Evolutionary conservation across 129 eudicot genomes (phyloP).

Genomic region (Helichrysum umbraculigerum): DNA sequence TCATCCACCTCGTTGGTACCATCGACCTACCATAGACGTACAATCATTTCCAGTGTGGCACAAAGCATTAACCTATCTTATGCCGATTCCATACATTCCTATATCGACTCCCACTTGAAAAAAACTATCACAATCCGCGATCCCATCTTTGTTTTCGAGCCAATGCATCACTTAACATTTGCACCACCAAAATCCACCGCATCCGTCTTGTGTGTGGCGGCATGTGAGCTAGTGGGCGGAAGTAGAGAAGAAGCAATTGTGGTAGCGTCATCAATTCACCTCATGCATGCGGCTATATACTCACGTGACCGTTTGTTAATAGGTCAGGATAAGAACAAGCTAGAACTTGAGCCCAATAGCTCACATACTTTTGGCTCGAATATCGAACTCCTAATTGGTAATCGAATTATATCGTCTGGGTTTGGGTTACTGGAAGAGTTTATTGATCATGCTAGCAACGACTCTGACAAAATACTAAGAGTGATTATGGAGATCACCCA

Average conservation of each 20-base stretch:
- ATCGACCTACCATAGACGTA: neutral
- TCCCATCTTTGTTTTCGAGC: slow-evolving; percentile 53
- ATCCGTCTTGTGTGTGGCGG: slow-evolving; percentile 58
- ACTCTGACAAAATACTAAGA: slow-evolving; percentile 35
- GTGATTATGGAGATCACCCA: slow-evolving; percentile 52
- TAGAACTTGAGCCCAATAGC: slow-evolving; percentile 2
- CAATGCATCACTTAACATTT: slow-evolving; percentile 68
- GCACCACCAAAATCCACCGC: slow-evolving; percentile 56
- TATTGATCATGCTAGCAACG: slow-evolving; percentile 13
- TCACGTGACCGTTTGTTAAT: slow-evolving; percentile 42
- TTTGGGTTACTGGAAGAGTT: slow-evolving; percentile 52
- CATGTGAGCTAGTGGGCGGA: slow-evolving; percentile 74
- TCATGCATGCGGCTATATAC: slow-evolving; percentile 58
- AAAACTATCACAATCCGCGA: slow-evolving; percentile 45
- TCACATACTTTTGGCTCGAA: slow-evolving; percentile 38
- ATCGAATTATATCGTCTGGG: slow-evolving; percentile 62
- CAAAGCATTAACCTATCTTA: slow-evolving; percentile 35
- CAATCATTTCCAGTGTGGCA: slow-evolving; percentile 4
- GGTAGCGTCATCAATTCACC: slow-evolving; percentile 65
- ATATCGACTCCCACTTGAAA: slow-evolving; percentile 49
- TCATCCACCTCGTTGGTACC: slow-evolving; percentile 15
- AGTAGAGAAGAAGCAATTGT: slow-evolving; percentile 46
- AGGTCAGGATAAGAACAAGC: slow-evolving; percentile 11
- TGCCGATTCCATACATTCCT: slow-evolving; percentile 46
- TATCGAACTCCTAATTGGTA: slow-evolving; percentile 60